Percentiles rank a stretch among this genome's conserved stretches.
Evolutionary conservation across 176 grass and related monocot species (phyloP).

Genomic region (Guadua angustifolia): DNA sequence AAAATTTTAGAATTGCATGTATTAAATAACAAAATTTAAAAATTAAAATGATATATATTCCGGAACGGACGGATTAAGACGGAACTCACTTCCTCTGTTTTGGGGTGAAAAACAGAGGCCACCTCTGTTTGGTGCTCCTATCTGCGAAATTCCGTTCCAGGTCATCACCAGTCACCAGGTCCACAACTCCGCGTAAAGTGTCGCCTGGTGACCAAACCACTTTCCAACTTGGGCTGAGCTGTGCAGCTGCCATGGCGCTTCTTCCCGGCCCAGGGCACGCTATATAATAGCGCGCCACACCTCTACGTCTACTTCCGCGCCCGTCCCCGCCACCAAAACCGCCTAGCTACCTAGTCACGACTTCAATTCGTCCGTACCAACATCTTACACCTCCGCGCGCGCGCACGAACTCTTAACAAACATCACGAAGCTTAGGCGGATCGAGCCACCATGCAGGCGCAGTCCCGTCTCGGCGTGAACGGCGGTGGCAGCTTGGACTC

Average conservation of each 20-base stretch:
- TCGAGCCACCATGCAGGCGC: constrained; percentile 48
- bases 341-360: neutral
- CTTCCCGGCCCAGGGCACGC: neutral
- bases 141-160: neutral
- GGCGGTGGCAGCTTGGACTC: neutral
- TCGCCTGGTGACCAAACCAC: neutral
- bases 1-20: too few species aligned
- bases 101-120: neutral
- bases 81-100: neutral
- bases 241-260: constrained; percentile 48
- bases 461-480: constrained; percentile 36
- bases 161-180: neutral
- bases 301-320: constrained; percentile 3
- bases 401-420: neutral
- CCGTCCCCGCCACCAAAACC: neutral
- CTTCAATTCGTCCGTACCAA: neutral
- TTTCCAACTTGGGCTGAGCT: constrained; percentile 34
- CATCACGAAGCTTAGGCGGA: too few species aligned
- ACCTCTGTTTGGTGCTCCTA: neutral
- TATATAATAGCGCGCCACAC: neutral
- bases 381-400: neutral
- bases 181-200: constrained; percentile 52
- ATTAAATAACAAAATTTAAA: too few species aligned
- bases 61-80: neutral
- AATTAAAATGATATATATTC: too few species aligned